Evolutionary conservation across 441 rosid species (phyloP).

Genomic region (Aleurites moluccanus): DNA sequence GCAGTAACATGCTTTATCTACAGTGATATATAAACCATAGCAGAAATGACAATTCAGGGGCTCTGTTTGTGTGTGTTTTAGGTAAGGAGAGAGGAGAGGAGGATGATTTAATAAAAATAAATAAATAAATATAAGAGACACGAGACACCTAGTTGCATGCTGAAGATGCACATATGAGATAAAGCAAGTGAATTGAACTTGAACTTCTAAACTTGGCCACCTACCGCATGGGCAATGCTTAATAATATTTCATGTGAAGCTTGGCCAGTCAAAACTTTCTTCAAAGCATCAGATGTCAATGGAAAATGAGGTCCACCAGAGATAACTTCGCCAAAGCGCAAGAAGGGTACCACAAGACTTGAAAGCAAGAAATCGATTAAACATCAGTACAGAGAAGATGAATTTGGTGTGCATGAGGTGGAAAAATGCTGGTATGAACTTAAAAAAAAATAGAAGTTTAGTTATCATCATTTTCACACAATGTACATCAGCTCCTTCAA

Average conservation of each 20-base stretch:
- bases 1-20: background rate
- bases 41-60: background rate
- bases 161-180: background rate
- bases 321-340: constrained; percentile 86
- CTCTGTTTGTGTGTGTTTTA: background rate
- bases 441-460: background rate
- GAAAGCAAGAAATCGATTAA: constrained; percentile 25
- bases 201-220: constrained; percentile 26
- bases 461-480: background rate
- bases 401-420: background rate
- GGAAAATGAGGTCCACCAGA: constrained; percentile 90
- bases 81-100: background rate
- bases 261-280: constrained; percentile 81
- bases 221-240: constrained; percentile 85
- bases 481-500: background rate
- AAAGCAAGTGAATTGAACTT: background rate
- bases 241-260: constrained; percentile 74
- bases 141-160: background rate
- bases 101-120: background rate
- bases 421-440: background rate
- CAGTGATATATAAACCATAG: background rate
- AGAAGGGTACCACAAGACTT: constrained; percentile 87
- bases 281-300: constrained; percentile 85
- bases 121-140: background rate
- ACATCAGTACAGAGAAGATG: constrained; percentile 25